Percentiles rank a stretch among this genome's conserved stretches.
Conservation (phyloP, 495 filamentous ascomycete genomes). For the Lindgomyces ingoldianus region DNA sequence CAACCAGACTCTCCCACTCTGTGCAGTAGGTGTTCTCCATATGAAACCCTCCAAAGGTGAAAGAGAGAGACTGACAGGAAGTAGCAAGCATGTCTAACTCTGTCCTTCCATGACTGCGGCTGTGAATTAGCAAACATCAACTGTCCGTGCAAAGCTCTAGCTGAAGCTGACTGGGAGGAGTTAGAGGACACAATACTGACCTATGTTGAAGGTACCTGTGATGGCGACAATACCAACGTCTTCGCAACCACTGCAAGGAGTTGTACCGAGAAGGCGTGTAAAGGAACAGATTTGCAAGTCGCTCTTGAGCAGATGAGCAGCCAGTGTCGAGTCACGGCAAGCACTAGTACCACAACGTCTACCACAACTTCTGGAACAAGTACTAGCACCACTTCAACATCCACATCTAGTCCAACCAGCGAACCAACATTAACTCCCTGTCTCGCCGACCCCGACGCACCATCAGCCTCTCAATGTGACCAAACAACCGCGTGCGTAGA, state of each 20-base stretch:
- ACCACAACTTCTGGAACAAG: background rate
- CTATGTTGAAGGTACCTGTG: background rate
- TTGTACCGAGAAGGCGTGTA: background rate
- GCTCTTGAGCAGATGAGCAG: background rate
- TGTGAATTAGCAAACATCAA: conserved; percentile 4
- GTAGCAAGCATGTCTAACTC: background rate
- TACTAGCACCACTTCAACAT: background rate
- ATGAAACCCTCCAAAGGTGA: background rate
- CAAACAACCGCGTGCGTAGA: background rate
- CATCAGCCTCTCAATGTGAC: background rate
- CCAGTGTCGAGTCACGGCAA: background rate
- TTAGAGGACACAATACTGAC: too few relatives aligned
- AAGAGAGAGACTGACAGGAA: background rate
- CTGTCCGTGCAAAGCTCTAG: background rate
- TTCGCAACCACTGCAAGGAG: background rate
- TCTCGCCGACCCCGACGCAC: background rate
- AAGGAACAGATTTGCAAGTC: background rate
- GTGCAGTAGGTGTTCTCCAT: background rate
- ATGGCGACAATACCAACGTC: conserved; percentile 1
- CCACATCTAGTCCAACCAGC: background rate
- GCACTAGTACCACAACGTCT: background rate
- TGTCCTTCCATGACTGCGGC: background rate
- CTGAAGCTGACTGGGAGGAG: background rate
- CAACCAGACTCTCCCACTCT: background rate
- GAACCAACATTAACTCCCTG: background rate